Conservation (phyloP, 108 stramenopile genomes). For the Schizochytrium sp. region DNA sequence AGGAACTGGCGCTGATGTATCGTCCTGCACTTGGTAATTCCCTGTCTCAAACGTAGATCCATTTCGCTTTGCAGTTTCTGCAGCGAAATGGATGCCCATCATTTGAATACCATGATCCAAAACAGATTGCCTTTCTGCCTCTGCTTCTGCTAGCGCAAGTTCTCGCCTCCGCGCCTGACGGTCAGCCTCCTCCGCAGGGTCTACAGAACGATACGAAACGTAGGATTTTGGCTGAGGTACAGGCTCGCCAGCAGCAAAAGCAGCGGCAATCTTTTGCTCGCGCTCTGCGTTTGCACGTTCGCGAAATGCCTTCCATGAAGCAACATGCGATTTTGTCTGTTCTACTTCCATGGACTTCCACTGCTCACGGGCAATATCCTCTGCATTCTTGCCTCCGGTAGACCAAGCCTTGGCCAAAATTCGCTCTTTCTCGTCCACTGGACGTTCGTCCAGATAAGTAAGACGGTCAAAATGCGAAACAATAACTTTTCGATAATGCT, state of each 20-base stretch:
- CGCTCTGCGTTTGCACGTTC: not conserved
- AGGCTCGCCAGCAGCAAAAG: not conserved
- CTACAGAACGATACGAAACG: constrained; percentile 29
- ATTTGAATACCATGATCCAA: constrained; percentile 4
- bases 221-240: constrained; percentile 5
- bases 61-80: constrained; percentile 5
- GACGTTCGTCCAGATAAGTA: constrained; percentile 49
- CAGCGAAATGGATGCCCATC: constrained; percentile 4
- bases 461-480: constrained; percentile 5
- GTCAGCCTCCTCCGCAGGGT: not conserved
- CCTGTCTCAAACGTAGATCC: not conserved
- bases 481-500: constrained; percentile 43
- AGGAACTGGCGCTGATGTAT: not conserved
- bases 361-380: not conserved
- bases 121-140: constrained; percentile 19
- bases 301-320: constrained; percentile 38
- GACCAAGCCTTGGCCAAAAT: not conserved
- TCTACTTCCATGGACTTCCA: not conserved
- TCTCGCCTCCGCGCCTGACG: not conserved
- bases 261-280: constrained; percentile 8
- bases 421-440: constrained; percentile 25
- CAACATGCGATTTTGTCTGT: not conserved
- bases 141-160: constrained; percentile 31
- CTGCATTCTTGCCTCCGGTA: not conserved
- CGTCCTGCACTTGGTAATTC: not conserved